These are phyloP conservation scores for Globisporangium yorkense DNA, from an alignment of 352 stramenopile genomes.

Conservation along the genomic window DNA sequence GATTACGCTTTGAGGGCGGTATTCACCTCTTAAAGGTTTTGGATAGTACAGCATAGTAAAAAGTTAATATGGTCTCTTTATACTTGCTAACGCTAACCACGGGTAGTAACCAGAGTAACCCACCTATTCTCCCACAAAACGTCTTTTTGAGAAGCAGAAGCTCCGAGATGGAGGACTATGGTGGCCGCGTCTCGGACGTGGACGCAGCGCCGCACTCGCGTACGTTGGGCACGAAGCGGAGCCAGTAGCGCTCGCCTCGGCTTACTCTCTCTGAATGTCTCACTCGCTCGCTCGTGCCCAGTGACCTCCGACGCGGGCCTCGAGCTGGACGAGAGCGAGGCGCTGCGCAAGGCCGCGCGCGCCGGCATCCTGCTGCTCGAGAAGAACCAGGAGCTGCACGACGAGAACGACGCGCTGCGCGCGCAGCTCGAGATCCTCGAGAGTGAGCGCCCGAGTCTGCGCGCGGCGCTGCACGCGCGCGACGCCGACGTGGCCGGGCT, in stretches of 20 bases:
- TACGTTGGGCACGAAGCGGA: neutral
- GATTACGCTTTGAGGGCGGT: too few relatives aligned
- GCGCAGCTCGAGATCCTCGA: constrained; percentile 53
- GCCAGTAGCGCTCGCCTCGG: neutral
- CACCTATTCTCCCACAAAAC: constrained; percentile 1
- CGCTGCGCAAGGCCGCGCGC: constrained; percentile 55
- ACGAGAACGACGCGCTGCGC: constrained; percentile 49
- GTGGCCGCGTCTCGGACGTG: constrained; percentile 2
- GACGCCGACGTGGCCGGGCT: constrained; percentile 36
- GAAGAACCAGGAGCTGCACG: constrained; percentile 61
- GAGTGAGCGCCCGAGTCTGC: constrained; percentile 39
- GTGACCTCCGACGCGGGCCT: constrained; percentile 33
- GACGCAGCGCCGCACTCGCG: constrained; percentile 13
- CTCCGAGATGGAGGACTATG: constrained; percentile 6
- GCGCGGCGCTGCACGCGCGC: constrained; percentile 25
- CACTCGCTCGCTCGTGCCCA: neutral
- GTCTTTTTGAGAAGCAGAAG: neutral
- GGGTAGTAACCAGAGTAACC: too few relatives aligned
- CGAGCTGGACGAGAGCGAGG: constrained; percentile 52
- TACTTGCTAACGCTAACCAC: too few relatives aligned
- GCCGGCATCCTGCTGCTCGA: constrained; percentile 69
- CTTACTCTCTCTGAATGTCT: neutral
- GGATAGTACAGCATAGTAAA: too few relatives aligned
- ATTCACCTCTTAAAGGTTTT: too few relatives aligned
- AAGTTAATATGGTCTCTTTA: too few relatives aligned